These are phyloP conservation scores for Phialophora tarda DNA, from an alignment of 2,329 filamentous ascomycete species.

Conservation along the genomic window DNA sequence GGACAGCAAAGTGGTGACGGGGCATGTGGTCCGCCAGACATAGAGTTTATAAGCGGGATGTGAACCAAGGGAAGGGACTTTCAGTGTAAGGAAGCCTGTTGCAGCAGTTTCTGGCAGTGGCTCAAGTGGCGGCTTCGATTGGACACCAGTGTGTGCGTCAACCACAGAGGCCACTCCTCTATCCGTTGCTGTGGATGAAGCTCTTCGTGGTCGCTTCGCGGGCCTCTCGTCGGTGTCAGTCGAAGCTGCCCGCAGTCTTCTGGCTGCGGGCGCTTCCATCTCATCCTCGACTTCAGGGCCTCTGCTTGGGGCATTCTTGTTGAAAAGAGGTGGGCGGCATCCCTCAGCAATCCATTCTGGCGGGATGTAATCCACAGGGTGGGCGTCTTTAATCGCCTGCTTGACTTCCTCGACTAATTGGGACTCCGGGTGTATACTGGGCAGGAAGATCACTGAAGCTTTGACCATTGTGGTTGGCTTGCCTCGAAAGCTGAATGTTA, in stretches of 20 bases:
- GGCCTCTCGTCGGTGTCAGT: background rate
- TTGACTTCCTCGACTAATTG: slow-evolving; percentile 56
- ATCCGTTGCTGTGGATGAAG: slow-evolving; percentile 3
- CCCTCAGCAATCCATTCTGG: slow-evolving; percentile 47
- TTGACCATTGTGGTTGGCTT: slow-evolving; percentile 55
- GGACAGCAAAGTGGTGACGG: slow-evolving; percentile 26
- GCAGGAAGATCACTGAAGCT: slow-evolving; percentile 57
- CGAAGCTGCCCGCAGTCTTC: slow-evolving; percentile 24
- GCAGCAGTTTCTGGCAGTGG: slow-evolving; percentile 18
- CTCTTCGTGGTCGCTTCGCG: background rate
- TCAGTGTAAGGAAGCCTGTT: slow-evolving; percentile 37
- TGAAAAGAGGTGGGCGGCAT: slow-evolving; percentile 25
- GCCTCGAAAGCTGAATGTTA: slow-evolving; percentile 59
- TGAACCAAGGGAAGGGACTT: slow-evolving; percentile 33
- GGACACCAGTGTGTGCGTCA: slow-evolving; percentile 3
- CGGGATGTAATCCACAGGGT: slow-evolving; percentile 54
- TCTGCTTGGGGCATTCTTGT: slow-evolving; percentile 18
- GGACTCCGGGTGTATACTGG: slow-evolving; percentile 53
- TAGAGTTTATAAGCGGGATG: slow-evolving; percentile 29
- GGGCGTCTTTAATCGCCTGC: slow-evolving; percentile 55
- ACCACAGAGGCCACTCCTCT: background rate
- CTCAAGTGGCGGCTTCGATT: slow-evolving; percentile 13
- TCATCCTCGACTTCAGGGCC: slow-evolving; percentile 42
- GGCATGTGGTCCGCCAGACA: slow-evolving; percentile 23
- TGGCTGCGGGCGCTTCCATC: slow-evolving; percentile 34